phyloP scores from a whole-genome alignment of 352 stramenopile species.

The Globisporangium megalacanthum region DNA sequence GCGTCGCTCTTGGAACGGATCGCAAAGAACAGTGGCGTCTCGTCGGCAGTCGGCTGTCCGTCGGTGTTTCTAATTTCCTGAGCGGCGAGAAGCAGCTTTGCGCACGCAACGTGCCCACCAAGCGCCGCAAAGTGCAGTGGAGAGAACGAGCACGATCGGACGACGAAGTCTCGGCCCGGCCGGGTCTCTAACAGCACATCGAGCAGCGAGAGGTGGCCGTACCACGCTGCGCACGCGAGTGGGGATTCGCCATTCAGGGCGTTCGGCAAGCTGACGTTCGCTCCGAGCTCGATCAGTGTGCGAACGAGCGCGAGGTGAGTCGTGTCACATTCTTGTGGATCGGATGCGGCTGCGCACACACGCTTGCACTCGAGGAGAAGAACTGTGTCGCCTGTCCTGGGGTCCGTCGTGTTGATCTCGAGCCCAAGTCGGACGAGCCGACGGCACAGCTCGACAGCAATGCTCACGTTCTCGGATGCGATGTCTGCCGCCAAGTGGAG shows the following conservation, averaged over 20 bases:
- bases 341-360: slow-evolving; percentile 17
- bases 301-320: slow-evolving; percentile 32
- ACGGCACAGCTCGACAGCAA: slow-evolving; percentile 50
- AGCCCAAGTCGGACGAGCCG: slow-evolving; percentile 26
- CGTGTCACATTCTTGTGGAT: slow-evolving; percentile 5
- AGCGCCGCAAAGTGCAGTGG: slow-evolving; percentile 55
- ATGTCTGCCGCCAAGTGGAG: slow-evolving; percentile 50
- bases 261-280: slow-evolving; percentile 50
- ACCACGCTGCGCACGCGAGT: slow-evolving; percentile 43
- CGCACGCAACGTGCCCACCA: slow-evolving; percentile 29
- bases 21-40: slow-evolving; percentile 53
- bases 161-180: slow-evolving; percentile 29
- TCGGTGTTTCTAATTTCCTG: slow-evolving; percentile 37
- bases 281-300: slow-evolving; percentile 40
- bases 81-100: slow-evolving; percentile 31
- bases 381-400: slow-evolving; percentile 32
- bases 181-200: slow-evolving; percentile 50
- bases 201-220: slow-evolving; percentile 36
- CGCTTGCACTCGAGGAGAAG: slow-evolving; percentile 58
- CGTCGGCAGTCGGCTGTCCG: slow-evolving; percentile 24
- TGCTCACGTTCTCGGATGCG: slow-evolving; percentile 35
- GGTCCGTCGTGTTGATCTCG: slow-evolving; percentile 45
- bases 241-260: slow-evolving; percentile 44
- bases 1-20: slow-evolving; percentile 41
- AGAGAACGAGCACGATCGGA: slow-evolving; percentile 37